Evolutionary conservation across 495 filamentous ascomycete species (phyloP), one percentile per base, ranked within the genome.

Genomic region (Aspergillus diversus): DNA sequence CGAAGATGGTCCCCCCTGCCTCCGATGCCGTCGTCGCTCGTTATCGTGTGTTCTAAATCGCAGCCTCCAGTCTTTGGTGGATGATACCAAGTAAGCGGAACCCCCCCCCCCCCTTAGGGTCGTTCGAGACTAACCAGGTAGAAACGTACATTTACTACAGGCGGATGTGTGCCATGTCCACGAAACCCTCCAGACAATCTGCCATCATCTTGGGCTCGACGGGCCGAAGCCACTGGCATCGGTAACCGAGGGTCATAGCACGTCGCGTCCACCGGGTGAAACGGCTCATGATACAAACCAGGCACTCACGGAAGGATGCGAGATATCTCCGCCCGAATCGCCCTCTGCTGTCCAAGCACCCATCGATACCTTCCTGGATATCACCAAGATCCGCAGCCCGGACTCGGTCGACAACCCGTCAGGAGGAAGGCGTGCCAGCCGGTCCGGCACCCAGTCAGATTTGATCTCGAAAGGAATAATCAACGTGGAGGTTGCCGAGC

Each of bases 41-140:
- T 56, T 81, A 9, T 74, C 73, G 32, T 81, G 78, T 64, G 72
- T 76, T 1, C 67, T 81, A 42, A 81, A 81, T 63, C 79, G 78
- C 57, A 80, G 75, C 56, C 60, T 81, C 13, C 78, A 81, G 52
- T 79, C 76, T 7, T 64, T 81, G 47, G 73, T 81, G 27, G 70
- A 75, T 42, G 72, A 79, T 53, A 70, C 68, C 5, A 72, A 71
- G 71, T 74, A 39, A 39, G 37, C 37, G 37, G 4, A 13, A 39
- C 1, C 3, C 3, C 3, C 37, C 4, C 2, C 21, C 21, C 3
- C 37, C 4, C 2, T 2, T 2, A 13, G 3, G 37, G 13, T 39
- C 13, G 37, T 39, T 39, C 49, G 62, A 57, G 47, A 11, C n/a
- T 27, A 52, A 61, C 63, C 9, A 64, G 42, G 46, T 13, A 69